Base-by-base conservation (phyloP, 768 basidiomycete species). In the Dictyophora rubrovolvata region DNA sequence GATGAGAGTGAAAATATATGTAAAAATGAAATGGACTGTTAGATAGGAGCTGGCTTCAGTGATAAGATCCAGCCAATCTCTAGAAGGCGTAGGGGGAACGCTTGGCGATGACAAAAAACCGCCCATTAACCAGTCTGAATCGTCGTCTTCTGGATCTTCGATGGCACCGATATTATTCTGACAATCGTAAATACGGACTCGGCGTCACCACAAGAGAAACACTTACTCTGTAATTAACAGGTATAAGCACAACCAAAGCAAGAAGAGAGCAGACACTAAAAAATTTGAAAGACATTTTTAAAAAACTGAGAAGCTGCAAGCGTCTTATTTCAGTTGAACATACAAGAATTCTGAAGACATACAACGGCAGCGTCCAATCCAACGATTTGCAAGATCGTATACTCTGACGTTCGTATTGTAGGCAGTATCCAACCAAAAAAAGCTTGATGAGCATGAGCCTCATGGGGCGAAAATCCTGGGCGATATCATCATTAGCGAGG, bases 401-500 rank as follows among this genome's bases (percentile, higher is more conserved):
- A 93, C 68, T 99, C 95, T 49, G 90, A 93, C 0, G 87, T 93
- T 60, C 80, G 75, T 48, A 97, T 79, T 0, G 95, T 98, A 1
- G 95, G 95, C 64, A 95, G 72, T 55, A 99, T 89, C 95, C 96
- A 99, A 22, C 93, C 93, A 72, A 96, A 93, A 74, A 96, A 89
- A 0, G 87, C 84, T 60, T 82, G 78, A 65, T 90, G 87, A 2
- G 84, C 84, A 67, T 94, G 93, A 0, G 89, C 93, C 70, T 94
- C 92, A 63, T 93, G 90, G 18, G 93, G 92, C 4, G 93, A 94
- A 73, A 95, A 95, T 1, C 87, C 92, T 93, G 66, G 5, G 20
- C 34, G 48, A n/a, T 21, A 55, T 55, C 65, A 35, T 67, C 53
- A 47, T 49, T 18, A 53, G 53, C 7, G 4, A 34, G 34, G 5